Base-by-base conservation (phyloP, 116 monocot species). In the Dioscorea cayenensis region DNA sequence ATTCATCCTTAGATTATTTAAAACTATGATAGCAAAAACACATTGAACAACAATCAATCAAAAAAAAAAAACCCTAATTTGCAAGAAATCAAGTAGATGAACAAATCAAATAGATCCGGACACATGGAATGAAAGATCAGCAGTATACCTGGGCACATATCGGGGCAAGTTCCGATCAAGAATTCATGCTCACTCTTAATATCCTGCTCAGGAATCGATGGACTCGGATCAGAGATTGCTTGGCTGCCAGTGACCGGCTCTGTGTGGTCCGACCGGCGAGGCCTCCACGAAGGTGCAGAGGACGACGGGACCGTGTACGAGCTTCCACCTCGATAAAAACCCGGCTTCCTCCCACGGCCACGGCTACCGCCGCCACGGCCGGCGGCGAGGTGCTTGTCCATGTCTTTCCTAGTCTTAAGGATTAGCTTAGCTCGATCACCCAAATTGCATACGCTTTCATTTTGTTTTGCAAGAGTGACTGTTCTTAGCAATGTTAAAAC, bases 121-220 rank as follows among this genome's bases (percentile, higher is more conserved):
- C 8, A 49, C n/a, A 18, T 35, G 12, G 5, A 43, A 6, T 12
- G 21, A 6, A 18, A 27, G 51, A 5, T 19, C 4, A 32, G 18
- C 1, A 5, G 4, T n/a, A 7, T 49, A 85, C 85, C 85, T 61
- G 85, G 85, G n/a, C 85, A 85, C 85, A 85, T 85, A 36, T 85
- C 82, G 35, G 79, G 61, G 70, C 85, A 85, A 22, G 72, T 79
- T 6, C 81, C 85, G 6, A 76, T 52, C 17, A 85, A 48, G 4
- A 27, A 11, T 5, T 9, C 43, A 48, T 21, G 8, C 17, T 8
- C 21, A 14, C 48, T 11, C 36, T 20, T 6, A 16, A 5, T 6
- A 18, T 36, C 36, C 13, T 65, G 32, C 19, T 18, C 65, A 16
- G 11, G 13, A 14, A 20, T 29, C 2, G 36, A 18, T 29, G 36